A percentile compares a stretch with the other conserved stretches of the same genome.
phyloP scores from a whole-genome alignment of 169 alveolate genomes.

The Amoebophrya sp. region DNA sequence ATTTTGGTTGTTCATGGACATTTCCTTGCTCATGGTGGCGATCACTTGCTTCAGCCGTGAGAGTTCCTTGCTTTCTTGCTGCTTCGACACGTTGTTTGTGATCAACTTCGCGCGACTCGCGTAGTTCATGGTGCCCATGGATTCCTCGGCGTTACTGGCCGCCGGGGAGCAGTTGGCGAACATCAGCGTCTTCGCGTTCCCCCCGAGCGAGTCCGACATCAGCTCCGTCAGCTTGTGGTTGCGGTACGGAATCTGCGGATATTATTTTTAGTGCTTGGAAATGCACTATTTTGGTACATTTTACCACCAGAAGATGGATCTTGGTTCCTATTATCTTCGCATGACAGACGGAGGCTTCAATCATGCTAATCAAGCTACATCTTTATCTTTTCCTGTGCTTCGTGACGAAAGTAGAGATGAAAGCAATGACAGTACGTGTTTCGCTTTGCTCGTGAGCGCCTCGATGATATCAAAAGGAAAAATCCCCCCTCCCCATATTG shows the following conservation, averaged over 20 bases:
- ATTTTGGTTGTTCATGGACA: neutral
- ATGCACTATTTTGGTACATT: too few species aligned
- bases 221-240: constrained; percentile 68
- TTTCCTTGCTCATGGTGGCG: neutral
- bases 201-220: constrained; percentile 52
- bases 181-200: constrained; percentile 52
- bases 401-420: too few species aligned
- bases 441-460: constrained; percentile 42
- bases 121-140: neutral
- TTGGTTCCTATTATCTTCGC: too few species aligned
- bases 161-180: constrained; percentile 27
- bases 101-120: neutral
- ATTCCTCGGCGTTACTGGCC: neutral
- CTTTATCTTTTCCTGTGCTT: too few species aligned
- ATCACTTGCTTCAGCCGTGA: neutral
- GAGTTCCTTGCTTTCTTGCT: constrained; percentile 14
- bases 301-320: too few species aligned
- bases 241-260: constrained; percentile 71
- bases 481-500: too few species aligned
- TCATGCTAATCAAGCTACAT: too few species aligned
- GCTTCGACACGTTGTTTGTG: neutral
- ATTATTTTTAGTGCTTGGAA: too few species aligned
- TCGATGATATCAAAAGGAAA: neutral
- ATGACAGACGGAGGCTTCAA: too few species aligned
- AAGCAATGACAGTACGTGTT: too few species aligned